Percentiles rank a stretch among this genome's conserved stretches.
Conservation (phyloP, 345 rosid species). For the Eucalyptus brandiana region DNA sequence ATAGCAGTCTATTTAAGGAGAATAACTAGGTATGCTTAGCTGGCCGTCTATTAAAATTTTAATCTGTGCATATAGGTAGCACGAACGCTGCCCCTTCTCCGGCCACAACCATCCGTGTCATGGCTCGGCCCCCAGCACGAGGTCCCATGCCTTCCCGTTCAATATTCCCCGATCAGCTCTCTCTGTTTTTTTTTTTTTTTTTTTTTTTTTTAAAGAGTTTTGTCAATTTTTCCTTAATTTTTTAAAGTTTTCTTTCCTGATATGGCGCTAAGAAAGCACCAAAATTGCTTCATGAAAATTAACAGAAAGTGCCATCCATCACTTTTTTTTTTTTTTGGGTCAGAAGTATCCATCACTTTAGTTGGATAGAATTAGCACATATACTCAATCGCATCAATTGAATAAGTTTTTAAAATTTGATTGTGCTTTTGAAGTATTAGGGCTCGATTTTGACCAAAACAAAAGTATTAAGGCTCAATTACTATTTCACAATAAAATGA, state of each 20-base stretch:
- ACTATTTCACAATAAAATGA: neutral
- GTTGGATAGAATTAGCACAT: neutral
- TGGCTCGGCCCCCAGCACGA: neutral
- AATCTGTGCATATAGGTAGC: neutral
- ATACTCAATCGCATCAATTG: neutral
- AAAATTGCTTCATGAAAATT: neutral
- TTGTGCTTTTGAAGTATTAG: neutral
- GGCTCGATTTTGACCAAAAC: neutral
- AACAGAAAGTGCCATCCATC: neutral
- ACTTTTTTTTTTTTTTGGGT: neutral
- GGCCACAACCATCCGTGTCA: neutral
- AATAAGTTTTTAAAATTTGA: neutral
- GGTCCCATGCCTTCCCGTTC: neutral
- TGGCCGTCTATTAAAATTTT: neutral
- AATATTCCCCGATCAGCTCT: neutral
- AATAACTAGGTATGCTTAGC: neutral
- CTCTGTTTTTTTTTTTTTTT: neutral
- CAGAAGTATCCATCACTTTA: neutral
- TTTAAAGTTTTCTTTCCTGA: no score
- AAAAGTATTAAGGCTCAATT: neutral
- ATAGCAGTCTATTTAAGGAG: neutral
- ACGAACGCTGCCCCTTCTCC: neutral
- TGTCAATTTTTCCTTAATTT: no score
- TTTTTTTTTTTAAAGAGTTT: no score
- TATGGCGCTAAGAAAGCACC: neutral